Evolutionary conservation across 805 yeast genomes (phyloP), one percentile per base, ranked within the genome.

Genomic region (Yamadazyma sp.): DNA sequence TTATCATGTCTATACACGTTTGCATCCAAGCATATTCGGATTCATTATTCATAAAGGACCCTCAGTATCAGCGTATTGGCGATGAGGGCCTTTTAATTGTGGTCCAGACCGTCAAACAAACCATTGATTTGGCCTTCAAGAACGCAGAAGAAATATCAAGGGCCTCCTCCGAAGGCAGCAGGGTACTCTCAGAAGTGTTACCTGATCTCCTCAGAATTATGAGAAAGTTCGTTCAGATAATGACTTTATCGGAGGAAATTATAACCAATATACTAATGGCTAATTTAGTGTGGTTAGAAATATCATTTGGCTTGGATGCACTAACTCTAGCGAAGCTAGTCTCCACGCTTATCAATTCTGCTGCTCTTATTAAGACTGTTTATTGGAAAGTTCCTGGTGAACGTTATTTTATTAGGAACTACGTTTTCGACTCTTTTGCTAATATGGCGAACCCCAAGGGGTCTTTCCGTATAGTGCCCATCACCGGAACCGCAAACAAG

Each of bases 301-400:
- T 28, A 10, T 35, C 28, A 4, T 16, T 9, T 10, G 10, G 10
- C 19, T 19, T 34, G 11, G 26, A 34, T 7, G 19, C 18, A 11
- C 12, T 7, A n/a, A 9, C 13, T 7, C 9, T 18, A 12, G 20
- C 28, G 10, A 17, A 15, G 19, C n/a, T 35, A n/a, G 19, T 26
- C 6, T 13, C 30, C 3, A 27, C 27, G 3, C 23, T 35, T 14
- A 11, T 35, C 6, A 7, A 28, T 21, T 14, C 28, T 12, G 38
- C 38, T 10, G n/a, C 25, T 19, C 7, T 22, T 5, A 15, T 35
- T 2, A 35, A 22, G 20, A 17, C 42, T 3, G 15, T 40, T 6
- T 40, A 40, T 23, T 24, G 19, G 28, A 26, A 37, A 3, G 32
- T 26, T 14, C 42, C 42, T 3, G 4, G 9, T 10, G 47, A 44